A percentile compares a stretch with the other conserved stretches of the same genome.
Evolutionary conservation across 768 basidiomycete species (phyloP).

Genomic region (Pleurotus cornucopiae): DNA sequence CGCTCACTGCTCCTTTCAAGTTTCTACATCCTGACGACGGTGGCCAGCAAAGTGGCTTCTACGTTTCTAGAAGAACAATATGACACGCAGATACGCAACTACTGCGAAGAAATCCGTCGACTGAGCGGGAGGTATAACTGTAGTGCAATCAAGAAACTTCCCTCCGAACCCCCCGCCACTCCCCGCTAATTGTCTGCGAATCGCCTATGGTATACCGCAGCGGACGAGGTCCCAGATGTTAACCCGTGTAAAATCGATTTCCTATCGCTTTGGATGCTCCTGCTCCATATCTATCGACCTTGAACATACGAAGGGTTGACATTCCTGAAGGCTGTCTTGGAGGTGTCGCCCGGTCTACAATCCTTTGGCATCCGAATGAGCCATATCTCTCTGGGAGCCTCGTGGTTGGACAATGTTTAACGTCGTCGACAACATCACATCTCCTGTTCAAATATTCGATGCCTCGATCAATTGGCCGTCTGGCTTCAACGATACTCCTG

Average conservation of each 20-base stretch:
- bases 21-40: no score
- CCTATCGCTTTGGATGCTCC: background rate
- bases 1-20: no score
- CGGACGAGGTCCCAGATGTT: no score
- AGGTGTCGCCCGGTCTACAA: background rate
- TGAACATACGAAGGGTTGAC: background rate
- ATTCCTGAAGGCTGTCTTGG: background rate
- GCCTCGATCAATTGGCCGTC: no score
- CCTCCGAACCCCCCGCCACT: background rate
- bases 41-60: no score
- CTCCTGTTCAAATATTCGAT: no score
- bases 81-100: slow-evolving; percentile 27
- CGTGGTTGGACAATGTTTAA: background rate
- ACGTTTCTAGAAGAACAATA: slow-evolving; percentile 12
- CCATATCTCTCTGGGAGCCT: background rate
- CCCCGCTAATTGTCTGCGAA: background rate
- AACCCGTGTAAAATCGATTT: no score
- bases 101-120: background rate
- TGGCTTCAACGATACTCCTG: no score
- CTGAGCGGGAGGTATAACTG: background rate
- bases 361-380: background rate
- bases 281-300: background rate
- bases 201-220: no score
- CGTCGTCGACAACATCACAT: no score
- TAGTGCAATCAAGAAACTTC: background rate